Conservation (phyloP, 176 grass and related monocot genomes). For the Secale cereale region DNA sequence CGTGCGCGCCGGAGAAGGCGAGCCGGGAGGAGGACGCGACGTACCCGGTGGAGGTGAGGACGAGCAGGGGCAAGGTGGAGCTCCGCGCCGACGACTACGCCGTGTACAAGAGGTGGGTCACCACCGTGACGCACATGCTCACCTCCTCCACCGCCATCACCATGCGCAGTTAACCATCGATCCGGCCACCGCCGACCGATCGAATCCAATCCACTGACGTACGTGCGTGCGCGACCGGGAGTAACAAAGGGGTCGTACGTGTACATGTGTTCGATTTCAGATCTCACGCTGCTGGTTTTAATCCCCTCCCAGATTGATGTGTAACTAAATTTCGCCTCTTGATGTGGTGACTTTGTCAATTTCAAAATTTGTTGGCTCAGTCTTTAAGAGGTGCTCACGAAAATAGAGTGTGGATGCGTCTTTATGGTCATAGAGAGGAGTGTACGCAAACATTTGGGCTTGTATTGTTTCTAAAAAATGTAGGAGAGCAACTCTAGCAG, state of each 20-base stretch:
- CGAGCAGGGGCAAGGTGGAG: slow-evolving; percentile 85
- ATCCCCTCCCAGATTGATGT: background rate
- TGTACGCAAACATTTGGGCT: too few relatives aligned
- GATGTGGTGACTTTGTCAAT: too few relatives aligned
- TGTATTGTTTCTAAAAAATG: too few relatives aligned
- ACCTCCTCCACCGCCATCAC: slow-evolving; percentile 65
- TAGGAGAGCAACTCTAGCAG: too few relatives aligned
- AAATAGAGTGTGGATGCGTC: too few relatives aligned
- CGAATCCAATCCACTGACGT: background rate
- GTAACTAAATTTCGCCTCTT: background rate
- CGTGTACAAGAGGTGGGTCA: slow-evolving; percentile 90
- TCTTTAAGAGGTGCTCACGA: too few relatives aligned
- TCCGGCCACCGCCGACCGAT: background rate
- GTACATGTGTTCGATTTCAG: background rate
- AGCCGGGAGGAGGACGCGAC: slow-evolving; percentile 44
- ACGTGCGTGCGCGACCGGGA: background rate
- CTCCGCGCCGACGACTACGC: slow-evolving; percentile 76
- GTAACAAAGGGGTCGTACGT: background rate
- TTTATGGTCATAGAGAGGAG: too few relatives aligned
- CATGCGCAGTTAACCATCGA: background rate
- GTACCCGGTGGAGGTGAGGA: slow-evolving; percentile 69
- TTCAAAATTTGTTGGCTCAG: too few relatives aligned
- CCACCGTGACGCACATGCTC: slow-evolving; percentile 85
- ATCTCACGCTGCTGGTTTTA: background rate
- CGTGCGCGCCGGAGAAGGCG: slow-evolving; percentile 52